Conservation (phyloP, 106 monocot species). For the Dendrobium huoshanense region DNA sequence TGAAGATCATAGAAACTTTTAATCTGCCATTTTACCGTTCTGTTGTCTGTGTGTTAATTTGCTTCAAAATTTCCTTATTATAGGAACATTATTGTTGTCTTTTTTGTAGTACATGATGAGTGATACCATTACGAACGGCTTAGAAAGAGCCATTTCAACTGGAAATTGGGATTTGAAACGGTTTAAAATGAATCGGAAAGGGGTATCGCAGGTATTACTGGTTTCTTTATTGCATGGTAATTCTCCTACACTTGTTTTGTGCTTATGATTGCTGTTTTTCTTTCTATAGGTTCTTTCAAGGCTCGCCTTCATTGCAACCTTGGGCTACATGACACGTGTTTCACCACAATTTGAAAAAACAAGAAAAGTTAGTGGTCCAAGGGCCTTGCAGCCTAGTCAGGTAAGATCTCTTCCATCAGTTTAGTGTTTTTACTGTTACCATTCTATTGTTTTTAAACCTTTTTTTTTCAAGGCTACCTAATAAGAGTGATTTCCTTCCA, state of each 20-base stretch:
- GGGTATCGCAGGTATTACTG: slow-evolving; percentile 62
- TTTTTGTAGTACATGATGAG: slow-evolving; percentile 27
- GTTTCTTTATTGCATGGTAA: not conserved
- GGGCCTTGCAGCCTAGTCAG: slow-evolving; percentile 98
- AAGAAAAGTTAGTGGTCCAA: slow-evolving; percentile 98
- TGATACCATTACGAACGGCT: slow-evolving; percentile 51
- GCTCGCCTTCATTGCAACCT: slow-evolving; percentile 72
- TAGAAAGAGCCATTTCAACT: slow-evolving; percentile 87
- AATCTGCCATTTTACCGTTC: not conserved
- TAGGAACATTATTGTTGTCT: not conserved
- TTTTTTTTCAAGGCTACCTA: not conserved
- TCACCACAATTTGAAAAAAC: slow-evolving; percentile 97
- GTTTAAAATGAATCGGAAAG: slow-evolving; percentile 91
- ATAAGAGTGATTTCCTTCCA: slow-evolving; percentile 7
- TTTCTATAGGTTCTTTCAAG: slow-evolving; percentile 64
- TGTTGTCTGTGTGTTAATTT: not conserved
- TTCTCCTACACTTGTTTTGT: not conserved
- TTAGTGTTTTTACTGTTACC: not conserved
- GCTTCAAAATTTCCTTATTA: not conserved
- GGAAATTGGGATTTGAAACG: slow-evolving; percentile 97
- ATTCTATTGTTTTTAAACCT: not conserved
- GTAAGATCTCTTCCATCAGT: slow-evolving; percentile 16
- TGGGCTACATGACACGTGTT: slow-evolving; percentile 92
- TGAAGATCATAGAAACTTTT: not conserved
- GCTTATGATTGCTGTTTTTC: slow-evolving; percentile 1